Conservation (phyloP, 2,329 filamentous ascomycete species). For the Teratosphaeria destructans region DNA sequence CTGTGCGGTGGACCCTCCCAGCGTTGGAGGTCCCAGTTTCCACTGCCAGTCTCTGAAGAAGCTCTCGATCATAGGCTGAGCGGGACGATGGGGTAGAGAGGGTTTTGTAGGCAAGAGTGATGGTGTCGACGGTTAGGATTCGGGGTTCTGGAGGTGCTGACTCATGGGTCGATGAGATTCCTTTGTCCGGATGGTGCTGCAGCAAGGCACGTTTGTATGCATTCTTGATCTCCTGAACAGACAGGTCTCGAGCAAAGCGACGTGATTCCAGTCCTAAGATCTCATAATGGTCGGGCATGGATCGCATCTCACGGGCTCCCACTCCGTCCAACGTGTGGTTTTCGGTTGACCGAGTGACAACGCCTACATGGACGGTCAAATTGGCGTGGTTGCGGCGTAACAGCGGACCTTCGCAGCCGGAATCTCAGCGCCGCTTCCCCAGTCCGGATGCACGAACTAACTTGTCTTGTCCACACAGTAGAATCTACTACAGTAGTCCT, state of each 20-base stretch:
- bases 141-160: background rate
- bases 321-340: background rate
- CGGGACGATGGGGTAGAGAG: constrained; percentile 36
- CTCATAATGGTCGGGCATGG: constrained; percentile 18
- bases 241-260: constrained; percentile 10
- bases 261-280: constrained; percentile 17
- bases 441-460: background rate
- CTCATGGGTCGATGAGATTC: background rate
- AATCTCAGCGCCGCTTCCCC: background rate
- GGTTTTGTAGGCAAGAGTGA: constrained; percentile 47
- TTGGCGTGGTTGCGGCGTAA: background rate
- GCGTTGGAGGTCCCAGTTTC: background rate
- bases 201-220: constrained; percentile 50
- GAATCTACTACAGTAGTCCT: background rate
- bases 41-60: background rate
- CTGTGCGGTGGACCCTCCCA: constrained; percentile 29
- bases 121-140: constrained; percentile 43
- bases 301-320: background rate
- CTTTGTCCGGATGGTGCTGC: constrained; percentile 50
- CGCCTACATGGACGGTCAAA: too few species aligned
- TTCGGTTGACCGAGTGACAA: background rate
- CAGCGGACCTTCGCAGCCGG: background rate
- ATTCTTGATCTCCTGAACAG: constrained; percentile 33
- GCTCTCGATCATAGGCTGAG: constrained; percentile 39
- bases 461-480: background rate